Conservation (phyloP, 2,329 filamentous ascomycete species). For the Epicoccum nigrum region DNA sequence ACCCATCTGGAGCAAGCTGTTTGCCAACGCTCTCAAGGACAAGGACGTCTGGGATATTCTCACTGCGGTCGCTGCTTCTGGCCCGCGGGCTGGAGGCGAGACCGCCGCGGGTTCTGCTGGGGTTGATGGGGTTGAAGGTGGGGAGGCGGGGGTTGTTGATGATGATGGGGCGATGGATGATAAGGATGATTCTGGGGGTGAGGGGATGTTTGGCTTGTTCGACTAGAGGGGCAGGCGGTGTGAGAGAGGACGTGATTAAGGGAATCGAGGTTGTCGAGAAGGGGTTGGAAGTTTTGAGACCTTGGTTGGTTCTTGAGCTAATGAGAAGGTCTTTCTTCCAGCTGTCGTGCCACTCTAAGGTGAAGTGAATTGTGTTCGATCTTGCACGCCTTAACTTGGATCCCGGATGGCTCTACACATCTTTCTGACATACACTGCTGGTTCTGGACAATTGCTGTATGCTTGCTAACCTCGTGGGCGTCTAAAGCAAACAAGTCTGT, state of each 20-base stretch:
- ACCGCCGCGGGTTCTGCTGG: too few species aligned
- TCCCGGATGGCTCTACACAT: too few species aligned
- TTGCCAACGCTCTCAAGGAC: slow-evolving; percentile 94
- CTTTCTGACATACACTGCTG: too few species aligned
- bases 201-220: slow-evolving; percentile 35
- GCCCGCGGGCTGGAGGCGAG: slow-evolving; percentile 39
- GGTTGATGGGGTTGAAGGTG: too few species aligned
- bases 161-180: slow-evolving; percentile 45
- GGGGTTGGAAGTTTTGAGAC: slow-evolving; percentile 21
- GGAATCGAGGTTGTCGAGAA: neutral
- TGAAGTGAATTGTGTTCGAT: too few species aligned
- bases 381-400: too few species aligned
- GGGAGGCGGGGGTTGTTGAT: neutral
- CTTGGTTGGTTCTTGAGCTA: slow-evolving; percentile 11
- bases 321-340: slow-evolving; percentile 23
- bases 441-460: too few species aligned
- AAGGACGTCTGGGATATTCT: slow-evolving; percentile 89
- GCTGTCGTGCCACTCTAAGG: too few species aligned
- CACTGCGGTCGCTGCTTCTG: slow-evolving; percentile 68
- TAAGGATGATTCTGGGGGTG: slow-evolving; percentile 71
- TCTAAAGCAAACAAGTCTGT: too few species aligned
- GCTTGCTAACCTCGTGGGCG: too few species aligned
- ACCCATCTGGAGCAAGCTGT: slow-evolving; percentile 95
- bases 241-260: neutral
- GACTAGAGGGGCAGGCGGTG: neutral